phyloP scores from a whole-genome alignment of 2,329 filamentous ascomycete species.

The Aspergillus persii region DNA sequence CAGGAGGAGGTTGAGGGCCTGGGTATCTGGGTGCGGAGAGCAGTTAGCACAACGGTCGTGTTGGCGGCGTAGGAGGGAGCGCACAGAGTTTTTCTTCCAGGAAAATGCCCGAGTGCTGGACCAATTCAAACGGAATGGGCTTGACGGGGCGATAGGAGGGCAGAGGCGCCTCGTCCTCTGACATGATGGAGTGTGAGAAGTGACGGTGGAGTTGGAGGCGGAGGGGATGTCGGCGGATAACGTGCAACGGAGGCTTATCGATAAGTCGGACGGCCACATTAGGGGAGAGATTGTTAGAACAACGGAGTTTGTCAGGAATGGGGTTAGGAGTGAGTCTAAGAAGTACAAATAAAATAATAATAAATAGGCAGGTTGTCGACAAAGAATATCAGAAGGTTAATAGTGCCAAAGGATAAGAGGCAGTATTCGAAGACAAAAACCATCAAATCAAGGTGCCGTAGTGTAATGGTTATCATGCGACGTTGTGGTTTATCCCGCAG shows the following conservation, averaged over 20 bases:
- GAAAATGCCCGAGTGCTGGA: conserved; percentile 66
- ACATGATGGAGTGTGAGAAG: conserved; percentile 10
- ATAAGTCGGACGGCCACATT: neutral
- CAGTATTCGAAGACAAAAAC: neutral
- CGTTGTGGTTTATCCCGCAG: conserved; percentile 19
- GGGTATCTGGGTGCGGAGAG: conserved; percentile 43
- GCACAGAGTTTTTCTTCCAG: conserved; percentile 72
- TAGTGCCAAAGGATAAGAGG: neutral
- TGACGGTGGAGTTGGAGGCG: neutral
- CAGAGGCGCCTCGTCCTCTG: conserved; percentile 11
- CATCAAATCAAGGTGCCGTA: conserved; percentile 23
- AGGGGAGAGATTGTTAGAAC: too few relatives aligned
- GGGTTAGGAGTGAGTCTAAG: too few relatives aligned
- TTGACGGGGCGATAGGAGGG: conserved; percentile 53
- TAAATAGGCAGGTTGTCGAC: too few relatives aligned
- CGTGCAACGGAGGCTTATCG: neutral
- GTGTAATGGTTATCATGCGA: conserved; percentile 24
- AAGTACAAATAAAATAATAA: too few relatives aligned
- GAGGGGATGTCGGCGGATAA: neutral
- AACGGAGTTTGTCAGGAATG: too few relatives aligned
- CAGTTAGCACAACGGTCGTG: conserved; percentile 7
- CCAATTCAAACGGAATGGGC: conserved; percentile 61
- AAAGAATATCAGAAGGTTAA: too few relatives aligned
- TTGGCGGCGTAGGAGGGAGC: conserved; percentile 21
- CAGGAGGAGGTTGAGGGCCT: conserved; percentile 63